These are phyloP conservation scores for Saccharomyces mikatae DNA, from an alignment of 805 yeast genomes.

Conservation along the genomic window DNA sequence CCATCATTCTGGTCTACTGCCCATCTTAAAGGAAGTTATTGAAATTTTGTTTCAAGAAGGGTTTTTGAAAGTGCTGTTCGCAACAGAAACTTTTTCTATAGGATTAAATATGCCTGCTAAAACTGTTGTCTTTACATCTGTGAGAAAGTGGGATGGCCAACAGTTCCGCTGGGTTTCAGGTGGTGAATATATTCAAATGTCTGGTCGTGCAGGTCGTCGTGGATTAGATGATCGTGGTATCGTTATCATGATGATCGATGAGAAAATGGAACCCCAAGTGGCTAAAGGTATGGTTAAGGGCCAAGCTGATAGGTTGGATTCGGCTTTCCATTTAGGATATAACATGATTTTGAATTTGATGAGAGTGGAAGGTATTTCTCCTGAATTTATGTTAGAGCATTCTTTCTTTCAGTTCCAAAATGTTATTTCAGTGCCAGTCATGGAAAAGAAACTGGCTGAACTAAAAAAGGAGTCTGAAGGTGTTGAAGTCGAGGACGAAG, in stretches of 20 bases:
- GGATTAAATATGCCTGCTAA: slow-evolving; percentile 99
- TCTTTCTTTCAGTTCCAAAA: slow-evolving; percentile 95
- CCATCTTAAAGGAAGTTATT: slow-evolving; percentile 87
- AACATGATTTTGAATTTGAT: slow-evolving; percentile 92
- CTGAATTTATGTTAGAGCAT: slow-evolving; percentile 91
- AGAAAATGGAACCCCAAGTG: slow-evolving; percentile 98
- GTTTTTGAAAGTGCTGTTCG: slow-evolving; percentile 84
- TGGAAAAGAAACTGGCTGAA: slow-evolving; percentile 59
- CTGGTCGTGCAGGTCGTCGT: slow-evolving; percentile 99
- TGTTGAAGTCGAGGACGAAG: slow-evolving; percentile 65
- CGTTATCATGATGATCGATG: slow-evolving; percentile 98
- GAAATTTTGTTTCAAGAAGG: slow-evolving; percentile 98
- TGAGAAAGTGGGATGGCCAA: slow-evolving; percentile 96
- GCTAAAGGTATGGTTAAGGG: slow-evolving; percentile 99
- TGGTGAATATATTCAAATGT: slow-evolving; percentile 99
- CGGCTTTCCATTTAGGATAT: slow-evolving; percentile 95
- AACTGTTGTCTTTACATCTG: slow-evolving; percentile 95
- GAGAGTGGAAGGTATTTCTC: slow-evolving; percentile 97
- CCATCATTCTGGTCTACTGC: slow-evolving; percentile 93
- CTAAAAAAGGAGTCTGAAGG: slow-evolving; percentile 41
- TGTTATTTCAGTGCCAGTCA: slow-evolving; percentile 77
- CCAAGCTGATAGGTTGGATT: slow-evolving; percentile 93
- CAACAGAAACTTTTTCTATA: slow-evolving; percentile 96
- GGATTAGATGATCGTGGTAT: slow-evolving; percentile 99
- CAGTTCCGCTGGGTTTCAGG: slow-evolving; percentile 99